Evolutionary conservation across 208 protist genomes (phyloP).

Genomic region (Acanthamoeba triangularis): DNA sequence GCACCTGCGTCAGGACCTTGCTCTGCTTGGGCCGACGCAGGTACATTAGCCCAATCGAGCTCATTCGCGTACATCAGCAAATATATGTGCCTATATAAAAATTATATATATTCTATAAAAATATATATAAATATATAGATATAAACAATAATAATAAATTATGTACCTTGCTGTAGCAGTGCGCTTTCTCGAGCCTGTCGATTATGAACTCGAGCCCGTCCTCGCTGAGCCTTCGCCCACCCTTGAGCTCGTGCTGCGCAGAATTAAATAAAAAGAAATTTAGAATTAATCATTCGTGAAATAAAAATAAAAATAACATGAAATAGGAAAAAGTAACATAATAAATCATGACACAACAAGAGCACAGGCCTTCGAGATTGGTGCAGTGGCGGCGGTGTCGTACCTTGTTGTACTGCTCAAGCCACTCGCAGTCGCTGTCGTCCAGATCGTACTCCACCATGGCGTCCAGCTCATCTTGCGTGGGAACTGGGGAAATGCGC

Average conservation of each 20-base stretch:
- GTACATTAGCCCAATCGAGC: too few relatives aligned
- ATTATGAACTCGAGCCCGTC: constrained; percentile 50
- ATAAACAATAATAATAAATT: background rate
- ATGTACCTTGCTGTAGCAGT: background rate
- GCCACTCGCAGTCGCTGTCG: constrained; percentile 1
- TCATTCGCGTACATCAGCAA: background rate
- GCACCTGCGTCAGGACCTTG: background rate
- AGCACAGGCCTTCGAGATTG: too few relatives aligned
- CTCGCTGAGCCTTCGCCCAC: constrained; percentile 12
- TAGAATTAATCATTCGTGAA: too few relatives aligned
- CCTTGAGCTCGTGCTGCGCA: background rate
- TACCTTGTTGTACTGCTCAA: constrained; percentile 41
- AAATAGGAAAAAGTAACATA: too few relatives aligned
- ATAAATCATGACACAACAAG: background rate
- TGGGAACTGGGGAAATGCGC: too few relatives aligned
- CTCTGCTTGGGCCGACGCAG: too few relatives aligned
- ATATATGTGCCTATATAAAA: too few relatives aligned
- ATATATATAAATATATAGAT: background rate
- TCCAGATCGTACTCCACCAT: constrained; percentile 33
- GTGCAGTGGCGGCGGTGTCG: too few relatives aligned
- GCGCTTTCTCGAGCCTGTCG: background rate
- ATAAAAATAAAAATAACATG: too few relatives aligned
- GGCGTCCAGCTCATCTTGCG: background rate
- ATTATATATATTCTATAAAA: too few relatives aligned
- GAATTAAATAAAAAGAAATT: too few relatives aligned